Base-by-base conservation (phyloP, 176 grass and related monocot genomes). In the Coix lacrymajobi region DNA sequence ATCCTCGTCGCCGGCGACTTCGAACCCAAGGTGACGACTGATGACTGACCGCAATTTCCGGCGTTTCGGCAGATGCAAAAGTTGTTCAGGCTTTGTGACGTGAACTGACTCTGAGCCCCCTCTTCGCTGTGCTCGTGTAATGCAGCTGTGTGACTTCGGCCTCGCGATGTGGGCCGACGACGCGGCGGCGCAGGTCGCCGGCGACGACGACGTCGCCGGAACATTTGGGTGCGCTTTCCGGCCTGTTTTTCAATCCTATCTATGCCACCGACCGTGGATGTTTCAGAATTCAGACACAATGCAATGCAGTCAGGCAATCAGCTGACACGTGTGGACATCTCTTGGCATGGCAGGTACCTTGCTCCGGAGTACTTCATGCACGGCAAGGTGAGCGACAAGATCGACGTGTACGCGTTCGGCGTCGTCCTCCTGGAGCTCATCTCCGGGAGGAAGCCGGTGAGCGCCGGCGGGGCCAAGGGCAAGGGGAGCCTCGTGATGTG, bases 341-440 rank as follows among this genome's bases (percentile, higher is more conserved):
- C 28, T 24, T 74, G 62, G 6, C 31, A n/a, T 75, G 40, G 24
- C 79, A 96, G 93, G 34, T 98, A 98, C 63, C 81, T 98, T 24
- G 96, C 92, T 36, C 96, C 96, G 11, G 96, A 98, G 73, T 98
- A 93, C 86, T 98, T 98, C 76, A 92, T 95, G 92, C 88, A 95
- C 78, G 96, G 96, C 16, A 98, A 95, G 81, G 87, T 98, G 28
- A 93, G 88, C 54, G 96, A 93, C 73, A 98, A 98, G 82, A 86
- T 91, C 4, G 96, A 98, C 60, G 92, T 98, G 36, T 98, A 98
- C 69, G 88, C 96, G 34, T 95, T 95, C 62, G 96, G 96, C 37
- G 92, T 98, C 15, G 92, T 98, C 14, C 90, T 95, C 82, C 91
- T 98, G 4, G 96, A 98, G 92, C 91, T 98, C 54, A 25, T 98